Base-by-base conservation (phyloP, 352 stramenopile species). In the Phytophthora parvispora region DNA sequence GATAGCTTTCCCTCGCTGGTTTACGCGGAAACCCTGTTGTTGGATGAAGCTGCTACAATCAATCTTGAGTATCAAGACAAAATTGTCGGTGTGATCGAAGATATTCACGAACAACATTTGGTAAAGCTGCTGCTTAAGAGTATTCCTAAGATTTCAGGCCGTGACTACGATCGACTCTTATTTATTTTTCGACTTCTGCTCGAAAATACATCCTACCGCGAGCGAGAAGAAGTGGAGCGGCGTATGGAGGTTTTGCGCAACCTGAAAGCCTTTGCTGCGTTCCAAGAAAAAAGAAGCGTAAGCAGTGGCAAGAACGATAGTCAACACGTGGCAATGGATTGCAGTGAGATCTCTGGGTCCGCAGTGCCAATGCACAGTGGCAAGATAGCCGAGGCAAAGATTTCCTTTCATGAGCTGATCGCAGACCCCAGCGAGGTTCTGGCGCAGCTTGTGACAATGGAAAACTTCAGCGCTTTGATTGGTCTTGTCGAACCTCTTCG, bases 141-240 rank as follows among this genome's bases (percentile, higher is more conserved):
- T 24, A 75, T 94, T 4, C 64, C 77, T 0, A 87, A 83, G 38
- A 60, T 94, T 6, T 67, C 64, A 1, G 82, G 83, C 1, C 72
- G 61, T 7, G 88, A 94, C 34, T 96, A 94, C 24, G 78, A 91
- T 10, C 80, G 87, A 22, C 69, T 96, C 6, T 24, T 87, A 36
- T 96, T 96, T 75, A 79, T 91, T 45, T 91, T 94, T 61, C 81
- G 73, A 4, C 43, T 96, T 8, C 66, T 96, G 20, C 72, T 92
- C 7, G 83, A 94, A 31, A 73, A 88, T 38, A 89, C 83, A 6
- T 74, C 65, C 1, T 92, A 92, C 52, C 45, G 27, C 13, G 77
- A 90, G 18, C 80, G 78, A 53, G 67, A 86, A 64, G 84, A 95
- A 69, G 72, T 94, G 15, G 70, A 91, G 49, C 67, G 87, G 15